These are phyloP conservation scores for Aspergillus fructus DNA, from an alignment of 2,329 filamentous ascomycete genomes.

Conservation along the genomic window DNA sequence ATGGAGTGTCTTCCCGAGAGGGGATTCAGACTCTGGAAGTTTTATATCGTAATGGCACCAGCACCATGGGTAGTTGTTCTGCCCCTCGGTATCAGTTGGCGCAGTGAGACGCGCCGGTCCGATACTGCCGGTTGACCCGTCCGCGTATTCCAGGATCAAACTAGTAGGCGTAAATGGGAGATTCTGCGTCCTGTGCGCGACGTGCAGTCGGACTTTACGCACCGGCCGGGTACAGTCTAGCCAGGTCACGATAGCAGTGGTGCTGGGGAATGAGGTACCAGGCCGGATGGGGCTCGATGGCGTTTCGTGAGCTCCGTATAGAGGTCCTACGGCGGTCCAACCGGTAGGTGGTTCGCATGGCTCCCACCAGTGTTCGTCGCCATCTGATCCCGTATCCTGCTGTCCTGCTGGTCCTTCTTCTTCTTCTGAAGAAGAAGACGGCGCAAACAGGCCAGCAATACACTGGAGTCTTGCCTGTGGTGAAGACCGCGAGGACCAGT, in stretches of 20 bases:
- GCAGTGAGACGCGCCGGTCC: neutral
- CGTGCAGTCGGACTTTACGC: neutral
- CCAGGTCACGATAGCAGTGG: neutral
- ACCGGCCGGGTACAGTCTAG: neutral
- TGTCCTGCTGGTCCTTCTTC: neutral
- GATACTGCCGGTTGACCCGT: neutral
- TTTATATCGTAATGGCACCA: neutral
- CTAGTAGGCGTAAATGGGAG: neutral
- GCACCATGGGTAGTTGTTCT: neutral
- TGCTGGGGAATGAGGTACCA: neutral
- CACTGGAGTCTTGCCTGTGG: neutral
- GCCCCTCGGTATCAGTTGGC: neutral
- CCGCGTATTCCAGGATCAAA: neutral
- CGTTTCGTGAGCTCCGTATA: neutral
- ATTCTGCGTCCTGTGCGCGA: neutral
- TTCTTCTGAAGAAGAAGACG: accelerated
- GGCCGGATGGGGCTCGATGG: neutral
- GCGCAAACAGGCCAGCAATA: neutral
- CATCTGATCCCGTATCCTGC: neutral
- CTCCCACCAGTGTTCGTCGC: neutral
- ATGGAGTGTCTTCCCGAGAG: neutral
- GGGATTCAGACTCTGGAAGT: neutral
- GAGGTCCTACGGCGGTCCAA: neutral
- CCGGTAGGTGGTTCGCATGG: neutral
- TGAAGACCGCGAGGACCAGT: neutral